phyloP scores from a whole-genome alignment of 1,284 basidiomycete species.

The Pholiota adiposa region DNA sequence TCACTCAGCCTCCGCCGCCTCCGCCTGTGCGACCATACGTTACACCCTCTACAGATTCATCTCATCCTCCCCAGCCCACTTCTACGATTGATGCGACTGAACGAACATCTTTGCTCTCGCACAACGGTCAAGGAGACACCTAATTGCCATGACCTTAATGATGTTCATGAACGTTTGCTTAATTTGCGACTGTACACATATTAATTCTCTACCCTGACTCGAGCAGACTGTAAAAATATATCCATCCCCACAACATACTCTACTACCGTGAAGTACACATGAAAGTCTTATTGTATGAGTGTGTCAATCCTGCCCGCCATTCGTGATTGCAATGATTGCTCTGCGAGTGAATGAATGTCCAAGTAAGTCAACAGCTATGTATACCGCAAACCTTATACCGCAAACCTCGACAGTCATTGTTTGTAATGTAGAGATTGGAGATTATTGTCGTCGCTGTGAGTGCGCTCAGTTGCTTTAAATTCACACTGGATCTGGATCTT shows the following conservation, averaged over 20 bases:
- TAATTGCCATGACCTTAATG: slow-evolving; percentile 11
- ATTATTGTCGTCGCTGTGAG: background rate
- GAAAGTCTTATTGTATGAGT: slow-evolving; percentile 2
- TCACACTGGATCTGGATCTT: slow-evolving; percentile 12
- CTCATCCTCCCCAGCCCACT: slow-evolving; percentile 19
- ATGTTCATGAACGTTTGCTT: slow-evolving; percentile 12
- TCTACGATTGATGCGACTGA: slow-evolving; percentile 35
- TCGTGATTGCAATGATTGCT: background rate
- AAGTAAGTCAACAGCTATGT: background rate
- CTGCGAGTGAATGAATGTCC: background rate
- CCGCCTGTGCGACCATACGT: slow-evolving; percentile 14
- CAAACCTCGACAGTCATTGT: background rate
- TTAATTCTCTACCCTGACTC: slow-evolving; percentile 19
- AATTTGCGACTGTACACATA: slow-evolving; percentile 18
- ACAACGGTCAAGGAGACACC: slow-evolving; percentile 22
- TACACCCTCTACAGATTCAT: slow-evolving; percentile 15
- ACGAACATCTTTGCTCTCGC: slow-evolving; percentile 42
- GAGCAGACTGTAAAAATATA: slow-evolving; percentile 18
- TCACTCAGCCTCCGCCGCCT: slow-evolving; percentile 61
- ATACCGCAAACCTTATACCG: background rate
- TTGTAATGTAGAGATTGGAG: background rate
- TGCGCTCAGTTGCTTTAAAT: background rate
- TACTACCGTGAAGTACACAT: background rate
- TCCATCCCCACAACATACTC: background rate
- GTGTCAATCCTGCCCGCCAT: background rate